Evolutionary conservation across 73 alveolate genomes (phyloP).

Genomic region (Paramecium bursaria): DNA sequence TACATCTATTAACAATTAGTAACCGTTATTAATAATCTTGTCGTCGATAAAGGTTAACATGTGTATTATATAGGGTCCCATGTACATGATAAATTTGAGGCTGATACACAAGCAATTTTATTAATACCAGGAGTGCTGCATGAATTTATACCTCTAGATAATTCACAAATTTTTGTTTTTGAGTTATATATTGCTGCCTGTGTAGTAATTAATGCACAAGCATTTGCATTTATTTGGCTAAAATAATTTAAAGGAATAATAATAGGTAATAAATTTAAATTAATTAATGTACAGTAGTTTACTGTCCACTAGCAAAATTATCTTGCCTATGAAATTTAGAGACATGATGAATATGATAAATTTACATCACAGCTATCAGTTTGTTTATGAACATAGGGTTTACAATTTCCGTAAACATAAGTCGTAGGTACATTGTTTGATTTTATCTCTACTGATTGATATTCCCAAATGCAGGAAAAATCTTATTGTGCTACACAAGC

Average conservation of each 20-base stretch:
- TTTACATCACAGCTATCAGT: not conserved
- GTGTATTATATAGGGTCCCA: constrained; percentile 20
- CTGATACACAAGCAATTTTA: constrained; percentile 1
- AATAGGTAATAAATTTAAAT: not conserved
- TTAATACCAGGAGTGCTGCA: not conserved
- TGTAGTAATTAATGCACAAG: constrained; percentile 16
- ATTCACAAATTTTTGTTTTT: not conserved
- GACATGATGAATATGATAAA: constrained; percentile 8
- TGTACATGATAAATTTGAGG: not conserved
- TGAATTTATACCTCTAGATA: not conserved
- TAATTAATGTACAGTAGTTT: not conserved
- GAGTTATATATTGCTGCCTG: not conserved
- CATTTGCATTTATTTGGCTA: constrained; percentile 10
- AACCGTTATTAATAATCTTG: constrained; percentile 9
- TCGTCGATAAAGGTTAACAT: not conserved
- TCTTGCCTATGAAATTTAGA: not conserved
- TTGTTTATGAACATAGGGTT: not conserved
- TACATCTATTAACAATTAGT: not conserved
- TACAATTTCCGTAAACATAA: constrained; percentile 5
- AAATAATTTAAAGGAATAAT: not conserved
- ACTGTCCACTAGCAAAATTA: not conserved
- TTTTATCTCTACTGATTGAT: too few species aligned
- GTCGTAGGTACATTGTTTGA: too few species aligned
- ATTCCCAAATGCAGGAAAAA: not conserved
- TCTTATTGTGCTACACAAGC: not conserved